phyloP scores from a whole-genome alignment of 371 early-diverging fungal genomes.

The Mucor plumbeus region DNA sequence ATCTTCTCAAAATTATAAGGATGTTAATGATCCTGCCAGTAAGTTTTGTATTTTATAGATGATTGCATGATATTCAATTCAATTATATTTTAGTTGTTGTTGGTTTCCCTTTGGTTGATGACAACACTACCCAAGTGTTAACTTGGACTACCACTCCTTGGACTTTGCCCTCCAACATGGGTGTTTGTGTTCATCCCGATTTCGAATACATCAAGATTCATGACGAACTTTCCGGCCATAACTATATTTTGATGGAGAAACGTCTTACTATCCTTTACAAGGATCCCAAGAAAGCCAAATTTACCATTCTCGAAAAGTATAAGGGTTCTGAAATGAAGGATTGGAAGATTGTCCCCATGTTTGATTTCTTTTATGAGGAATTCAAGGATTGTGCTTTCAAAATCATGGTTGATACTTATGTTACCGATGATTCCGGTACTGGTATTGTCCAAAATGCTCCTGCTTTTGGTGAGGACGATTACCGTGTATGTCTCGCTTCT shows the following conservation, averaged over 20 bases:
- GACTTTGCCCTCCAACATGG: constrained; percentile 99
- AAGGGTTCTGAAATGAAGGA: constrained; percentile 90
- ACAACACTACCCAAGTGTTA: constrained; percentile 82
- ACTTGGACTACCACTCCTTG: constrained; percentile 99
- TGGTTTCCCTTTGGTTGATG: constrained; percentile 91
- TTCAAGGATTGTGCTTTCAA: constrained; percentile 87
- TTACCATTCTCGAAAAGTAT: constrained; percentile 79
- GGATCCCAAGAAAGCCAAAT: constrained; percentile 95
- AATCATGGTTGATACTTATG: constrained; percentile 92
- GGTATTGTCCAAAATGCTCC: constrained; percentile 99
- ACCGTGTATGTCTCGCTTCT: constrained; percentile 91
- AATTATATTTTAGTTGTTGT: constrained; percentile 71
- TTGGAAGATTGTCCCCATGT: constrained; percentile 92
- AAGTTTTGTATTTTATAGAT: constrained; percentile 19
- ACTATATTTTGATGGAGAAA: constrained; percentile 88
- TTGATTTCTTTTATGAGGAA: constrained; percentile 80
- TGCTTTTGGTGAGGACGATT: constrained; percentile 99
- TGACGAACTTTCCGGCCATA: constrained; percentile 77
- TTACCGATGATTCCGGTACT: constrained; percentile 97
- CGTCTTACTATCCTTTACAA: constrained; percentile 91
- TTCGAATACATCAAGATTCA: constrained; percentile 97
- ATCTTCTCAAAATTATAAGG: constrained; percentile 99
- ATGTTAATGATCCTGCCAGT: constrained; percentile 96
- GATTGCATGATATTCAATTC: neutral
- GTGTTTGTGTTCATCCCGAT: constrained; percentile 92